Evolutionary conservation across 768 basidiomycete genomes (phyloP).

Genomic region (Kwoniella mangroviensis): DNA sequence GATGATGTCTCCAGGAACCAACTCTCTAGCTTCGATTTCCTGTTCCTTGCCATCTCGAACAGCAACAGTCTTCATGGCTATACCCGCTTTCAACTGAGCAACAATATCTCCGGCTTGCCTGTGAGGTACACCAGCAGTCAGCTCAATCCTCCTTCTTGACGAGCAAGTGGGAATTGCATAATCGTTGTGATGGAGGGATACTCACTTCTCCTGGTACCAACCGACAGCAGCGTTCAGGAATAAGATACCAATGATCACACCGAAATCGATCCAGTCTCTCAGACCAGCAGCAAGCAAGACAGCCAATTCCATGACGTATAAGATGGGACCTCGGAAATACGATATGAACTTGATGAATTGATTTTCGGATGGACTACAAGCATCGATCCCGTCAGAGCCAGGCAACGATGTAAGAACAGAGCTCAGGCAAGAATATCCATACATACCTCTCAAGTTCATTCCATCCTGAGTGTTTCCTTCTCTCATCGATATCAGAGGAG

Average conservation of each 20-base stretch:
- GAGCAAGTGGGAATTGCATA: not conserved
- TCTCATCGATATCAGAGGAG: slow-evolving; percentile 55
- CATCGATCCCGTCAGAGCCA: not conserved
- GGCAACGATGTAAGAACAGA: not conserved
- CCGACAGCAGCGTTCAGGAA: slow-evolving; percentile 61
- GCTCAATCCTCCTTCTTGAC: not conserved
- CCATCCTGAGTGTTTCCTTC: slow-evolving; percentile 59
- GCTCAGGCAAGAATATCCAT: not conserved
- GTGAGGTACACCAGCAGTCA: not conserved
- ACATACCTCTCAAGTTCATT: slow-evolving; percentile 61
- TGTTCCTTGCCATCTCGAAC: slow-evolving; percentile 60
- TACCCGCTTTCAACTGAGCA: slow-evolving; percentile 63
- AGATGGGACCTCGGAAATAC: slow-evolving; percentile 62
- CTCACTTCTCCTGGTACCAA: slow-evolving; percentile 63
- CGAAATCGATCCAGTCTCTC: slow-evolving; percentile 63
- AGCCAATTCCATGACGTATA: slow-evolving; percentile 63
- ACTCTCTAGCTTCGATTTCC: slow-evolving; percentile 61
- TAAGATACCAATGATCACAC: slow-evolving; percentile 60
- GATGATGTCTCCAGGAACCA: slow-evolving; percentile 62
- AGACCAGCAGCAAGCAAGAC: slow-evolving; percentile 62
- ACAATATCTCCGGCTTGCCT: slow-evolving; percentile 63
- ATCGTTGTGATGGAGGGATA: not conserved
- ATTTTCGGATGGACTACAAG: slow-evolving; percentile 59
- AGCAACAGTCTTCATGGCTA: slow-evolving; percentile 60
- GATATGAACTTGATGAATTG: slow-evolving; percentile 61